phyloP scores from a whole-genome alignment of 352 stramenopile species.

The Globisporangium ultimum region DNA sequence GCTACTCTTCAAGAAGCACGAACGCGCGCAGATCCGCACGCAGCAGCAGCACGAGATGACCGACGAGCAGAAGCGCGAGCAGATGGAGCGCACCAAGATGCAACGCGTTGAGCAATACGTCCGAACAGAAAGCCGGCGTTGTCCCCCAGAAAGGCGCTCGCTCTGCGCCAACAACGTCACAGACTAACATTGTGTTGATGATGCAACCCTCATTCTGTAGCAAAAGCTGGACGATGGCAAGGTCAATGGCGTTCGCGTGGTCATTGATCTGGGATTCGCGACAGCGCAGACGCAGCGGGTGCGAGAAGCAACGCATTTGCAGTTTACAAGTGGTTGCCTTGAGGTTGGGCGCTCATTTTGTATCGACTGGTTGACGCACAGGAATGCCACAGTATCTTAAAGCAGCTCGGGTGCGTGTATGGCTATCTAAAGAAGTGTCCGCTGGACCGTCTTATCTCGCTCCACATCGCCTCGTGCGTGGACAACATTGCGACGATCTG shows the following conservation, averaged over 20 bases:
- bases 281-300: slow-evolving; percentile 43
- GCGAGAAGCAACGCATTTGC: not conserved
- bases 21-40: slow-evolving; percentile 6
- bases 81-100: slow-evolving; percentile 61
- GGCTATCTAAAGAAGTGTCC: slow-evolving; percentile 73
- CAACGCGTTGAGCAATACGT: slow-evolving; percentile 78
- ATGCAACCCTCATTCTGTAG: slow-evolving; percentile 19
- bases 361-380: slow-evolving; percentile 8
- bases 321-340: not conserved
- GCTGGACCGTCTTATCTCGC: slow-evolving; percentile 53
- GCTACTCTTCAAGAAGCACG: slow-evolving; percentile 23
- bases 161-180: not conserved
- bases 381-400: slow-evolving; percentile 79
- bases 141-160: too few relatives aligned
- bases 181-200: slow-evolving; percentile 1
- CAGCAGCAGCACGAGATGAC: slow-evolving; percentile 25
- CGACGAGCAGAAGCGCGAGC: slow-evolving; percentile 39
- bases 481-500: slow-evolving; percentile 29
- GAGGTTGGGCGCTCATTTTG: not conserved
- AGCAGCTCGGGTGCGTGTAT: slow-evolving; percentile 75
- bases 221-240: slow-evolving; percentile 66
- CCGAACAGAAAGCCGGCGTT: not conserved
- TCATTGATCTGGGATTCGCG: slow-evolving; percentile 69
- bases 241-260: slow-evolving; percentile 39
- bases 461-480: slow-evolving; percentile 52